Evolutionary conservation across 345 rosid genomes (phyloP).

Genomic region (Pelargonium nanum): DNA sequence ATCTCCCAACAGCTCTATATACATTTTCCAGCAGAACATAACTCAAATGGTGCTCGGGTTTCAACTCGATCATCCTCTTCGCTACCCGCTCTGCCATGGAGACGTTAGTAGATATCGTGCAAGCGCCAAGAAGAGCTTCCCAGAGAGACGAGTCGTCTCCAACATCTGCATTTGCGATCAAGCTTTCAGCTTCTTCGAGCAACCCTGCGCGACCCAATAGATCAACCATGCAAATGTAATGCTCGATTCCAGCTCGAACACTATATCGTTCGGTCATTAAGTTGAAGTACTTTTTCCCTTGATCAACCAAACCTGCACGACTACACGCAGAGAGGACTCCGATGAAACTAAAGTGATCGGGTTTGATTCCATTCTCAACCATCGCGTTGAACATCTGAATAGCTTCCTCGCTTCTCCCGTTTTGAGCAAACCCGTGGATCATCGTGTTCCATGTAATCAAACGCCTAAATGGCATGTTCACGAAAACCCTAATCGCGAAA

Average conservation of each 20-base stretch:
- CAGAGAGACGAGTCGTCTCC: conserved; percentile 63
- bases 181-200: conserved; percentile 65
- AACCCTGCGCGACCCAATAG: conserved; percentile 84
- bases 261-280: conserved; percentile 39
- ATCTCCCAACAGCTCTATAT: conserved; percentile 59
- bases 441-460: conserved; percentile 83
- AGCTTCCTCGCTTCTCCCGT: conserved; percentile 69
- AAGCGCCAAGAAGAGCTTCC: conserved; percentile 87
- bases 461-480: conserved; percentile 40
- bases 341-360: conserved; percentile 67
- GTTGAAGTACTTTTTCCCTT: conserved; percentile 47
- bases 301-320: conserved; percentile 62
- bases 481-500: conserved; percentile 43
- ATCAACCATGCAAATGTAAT: conserved; percentile 83
- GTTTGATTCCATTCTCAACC: conserved; percentile 43
- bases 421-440: conserved; percentile 76
- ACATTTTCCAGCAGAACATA: conserved; percentile 70
- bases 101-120: conserved; percentile 38
- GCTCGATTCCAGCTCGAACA: conserved; percentile 68
- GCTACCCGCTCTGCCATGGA: conserved; percentile 66
- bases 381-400: conserved; percentile 47
- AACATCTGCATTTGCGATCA: conserved; percentile 54
- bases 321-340: conserved; percentile 85
- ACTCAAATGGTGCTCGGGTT: conserved; percentile 64
- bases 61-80: conserved; percentile 52